A percentile compares a stretch with the other conserved stretches of the same genome.
phyloP scores from a whole-genome alignment of 2,329 filamentous ascomycete genomes.

The Pezizomycotina sp. region DNA sequence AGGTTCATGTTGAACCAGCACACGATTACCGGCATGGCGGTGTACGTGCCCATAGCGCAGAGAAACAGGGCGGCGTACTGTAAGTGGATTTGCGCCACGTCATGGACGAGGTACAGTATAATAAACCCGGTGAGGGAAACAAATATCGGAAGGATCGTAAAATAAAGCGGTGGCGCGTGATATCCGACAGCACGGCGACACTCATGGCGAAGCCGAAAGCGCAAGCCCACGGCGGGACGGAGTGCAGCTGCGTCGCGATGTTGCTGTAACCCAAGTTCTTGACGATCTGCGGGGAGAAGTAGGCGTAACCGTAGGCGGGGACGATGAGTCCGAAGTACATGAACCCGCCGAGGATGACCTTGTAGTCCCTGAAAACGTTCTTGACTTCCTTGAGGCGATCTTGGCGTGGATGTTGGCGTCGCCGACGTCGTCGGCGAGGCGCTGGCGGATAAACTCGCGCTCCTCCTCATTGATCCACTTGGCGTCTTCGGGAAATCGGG shows the following conservation, averaged over 20 bases:
- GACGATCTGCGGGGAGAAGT: conserved; percentile 60
- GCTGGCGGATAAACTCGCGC: conserved; percentile 46
- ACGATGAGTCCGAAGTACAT: conserved; percentile 73
- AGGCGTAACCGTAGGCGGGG: conserved; percentile 61
- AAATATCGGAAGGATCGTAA: conserved; percentile 50
- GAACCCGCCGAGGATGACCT: conserved; percentile 55
- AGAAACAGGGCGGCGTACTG: conserved; percentile 73
- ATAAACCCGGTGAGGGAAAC: conserved; percentile 58
- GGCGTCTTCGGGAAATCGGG: conserved; percentile 60
- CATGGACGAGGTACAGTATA: conserved; percentile 55
- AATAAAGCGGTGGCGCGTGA: conserved; percentile 56
- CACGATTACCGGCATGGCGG: conserved; percentile 72
- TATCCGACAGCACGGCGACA: conserved; percentile 56
- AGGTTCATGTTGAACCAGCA: conserved; percentile 76
- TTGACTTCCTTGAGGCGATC: conserved; percentile 44
- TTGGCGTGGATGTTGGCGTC: conserved; percentile 45
- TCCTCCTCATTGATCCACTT: conserved; percentile 60
- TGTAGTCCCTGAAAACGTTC: conserved; percentile 53
- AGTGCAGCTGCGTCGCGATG: conserved; percentile 38
- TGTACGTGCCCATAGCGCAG: conserved; percentile 62
- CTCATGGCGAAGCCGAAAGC: conserved; percentile 67
- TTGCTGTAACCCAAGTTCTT: conserved; percentile 44
- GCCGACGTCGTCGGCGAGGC: conserved; percentile 53
- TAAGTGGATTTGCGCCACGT: conserved; percentile 38
- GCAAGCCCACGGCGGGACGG: conserved; percentile 45